A percentile compares a stretch with the other conserved stretches of the same genome.
These are phyloP conservation scores for Polyporus arcularius DNA, from an alignment of 768 basidiomycete genomes.

Conservation along the genomic window DNA sequence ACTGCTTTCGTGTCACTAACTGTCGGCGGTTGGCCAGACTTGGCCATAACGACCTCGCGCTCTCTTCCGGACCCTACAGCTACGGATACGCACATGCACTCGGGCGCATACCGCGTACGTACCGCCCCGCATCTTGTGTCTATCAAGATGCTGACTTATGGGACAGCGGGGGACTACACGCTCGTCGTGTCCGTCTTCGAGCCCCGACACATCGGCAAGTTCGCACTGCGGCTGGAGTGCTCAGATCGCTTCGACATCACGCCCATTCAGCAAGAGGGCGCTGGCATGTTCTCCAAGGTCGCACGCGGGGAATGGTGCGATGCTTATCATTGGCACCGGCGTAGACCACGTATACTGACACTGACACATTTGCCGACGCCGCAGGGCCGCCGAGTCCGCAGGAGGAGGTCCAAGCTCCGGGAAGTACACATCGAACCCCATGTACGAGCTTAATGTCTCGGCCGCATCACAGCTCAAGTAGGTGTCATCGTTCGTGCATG, in stretches of 20 bases:
- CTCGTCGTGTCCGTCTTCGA: constrained; percentile 86
- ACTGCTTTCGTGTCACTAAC: neutral
- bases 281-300: constrained; percentile 81
- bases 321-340: neutral
- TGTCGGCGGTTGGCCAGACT: constrained; percentile 36
- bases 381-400: constrained; percentile 59
- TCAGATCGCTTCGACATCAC: constrained; percentile 60
- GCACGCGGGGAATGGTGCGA: constrained; percentile 76
- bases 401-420: constrained; percentile 70
- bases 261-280: constrained; percentile 80
- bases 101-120: constrained; percentile 56
- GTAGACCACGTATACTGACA: neutral
- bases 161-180: constrained; percentile 75
- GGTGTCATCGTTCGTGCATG: constrained; percentile 21
- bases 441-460: constrained; percentile 60
- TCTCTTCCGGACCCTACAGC: constrained; percentile 78
- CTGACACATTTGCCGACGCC: neutral
- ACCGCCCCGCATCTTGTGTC: too few relatives aligned
- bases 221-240: constrained; percentile 64
- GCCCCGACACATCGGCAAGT: constrained; percentile 64
- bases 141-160: too few relatives aligned
- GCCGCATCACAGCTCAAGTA: constrained; percentile 60
- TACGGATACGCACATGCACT: constrained; percentile 68
- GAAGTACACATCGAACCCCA: constrained; percentile 68
- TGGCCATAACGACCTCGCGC: constrained; percentile 66